Evolutionary conservation across 805 yeast genomes (phyloP).

Genomic region (Kazachstania africana): DNA sequence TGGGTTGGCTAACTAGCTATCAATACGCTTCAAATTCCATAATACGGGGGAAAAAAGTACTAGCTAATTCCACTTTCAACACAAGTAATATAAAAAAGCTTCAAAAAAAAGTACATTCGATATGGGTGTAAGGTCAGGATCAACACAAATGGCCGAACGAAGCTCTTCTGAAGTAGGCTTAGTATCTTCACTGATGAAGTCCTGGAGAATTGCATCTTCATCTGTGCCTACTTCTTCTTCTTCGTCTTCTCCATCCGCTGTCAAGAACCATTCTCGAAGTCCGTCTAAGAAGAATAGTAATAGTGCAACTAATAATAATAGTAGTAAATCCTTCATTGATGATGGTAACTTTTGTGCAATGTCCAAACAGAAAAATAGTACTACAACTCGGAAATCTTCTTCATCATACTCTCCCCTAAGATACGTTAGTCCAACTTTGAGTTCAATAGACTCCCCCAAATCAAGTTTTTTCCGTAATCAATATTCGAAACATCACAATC

Average conservation of each 20-base stretch:
- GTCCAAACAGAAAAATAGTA: conserved; percentile 16
- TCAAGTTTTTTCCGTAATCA: conserved; percentile 7
- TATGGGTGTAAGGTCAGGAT: conserved; percentile 20
- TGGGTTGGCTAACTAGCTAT: too few species aligned
- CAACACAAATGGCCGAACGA: conserved; percentile 20
- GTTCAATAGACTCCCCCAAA: conserved; percentile 10
- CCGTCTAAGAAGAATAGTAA: neutral
- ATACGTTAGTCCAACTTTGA: conserved; percentile 10
- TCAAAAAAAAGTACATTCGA: too few species aligned
- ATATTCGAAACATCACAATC: conserved; percentile 6
- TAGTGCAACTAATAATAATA: neutral
- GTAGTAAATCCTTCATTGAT: neutral
- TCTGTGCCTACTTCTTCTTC: conserved; percentile 3
- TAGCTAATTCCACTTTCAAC: too few species aligned
- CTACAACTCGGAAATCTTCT: conserved; percentile 9
- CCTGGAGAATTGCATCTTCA: conserved; percentile 18
- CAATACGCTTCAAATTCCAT: too few species aligned
- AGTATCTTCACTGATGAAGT: conserved; percentile 20
- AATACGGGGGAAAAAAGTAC: too few species aligned
- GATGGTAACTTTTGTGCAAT: conserved; percentile 22
- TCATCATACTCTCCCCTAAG: conserved; percentile 19
- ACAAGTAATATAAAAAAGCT: too few species aligned
- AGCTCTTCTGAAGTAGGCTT: conserved; percentile 8
- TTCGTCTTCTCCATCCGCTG: neutral
- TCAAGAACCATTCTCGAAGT: neutral